These are phyloP conservation scores for Globisporangium viniferum DNA, from an alignment of 352 stramenopile genomes.

Conservation along the genomic window DNA sequence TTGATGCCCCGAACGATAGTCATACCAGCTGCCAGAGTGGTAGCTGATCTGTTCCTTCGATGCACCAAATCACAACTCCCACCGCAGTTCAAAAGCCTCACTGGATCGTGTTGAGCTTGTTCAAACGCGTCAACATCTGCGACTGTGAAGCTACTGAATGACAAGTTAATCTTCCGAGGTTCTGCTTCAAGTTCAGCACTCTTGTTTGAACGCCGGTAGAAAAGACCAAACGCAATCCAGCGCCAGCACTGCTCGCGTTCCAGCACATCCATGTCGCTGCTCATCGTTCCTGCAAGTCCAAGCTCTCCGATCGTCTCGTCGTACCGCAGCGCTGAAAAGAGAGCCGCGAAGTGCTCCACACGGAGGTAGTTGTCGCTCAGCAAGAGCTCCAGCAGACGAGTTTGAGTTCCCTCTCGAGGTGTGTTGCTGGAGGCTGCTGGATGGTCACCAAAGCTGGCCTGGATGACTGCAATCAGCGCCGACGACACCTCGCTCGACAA, in stretches of 20 bases:
- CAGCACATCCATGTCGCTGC: not conserved
- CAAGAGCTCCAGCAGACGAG: not conserved
- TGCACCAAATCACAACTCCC: not conserved
- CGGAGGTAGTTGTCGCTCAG: not conserved
- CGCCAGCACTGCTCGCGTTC: constrained; percentile 3
- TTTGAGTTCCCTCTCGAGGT: not conserved
- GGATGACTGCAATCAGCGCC: not conserved
- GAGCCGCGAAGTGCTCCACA: not conserved
- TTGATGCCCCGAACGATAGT: not conserved
- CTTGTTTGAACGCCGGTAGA: not conserved
- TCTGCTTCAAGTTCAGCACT: not conserved
- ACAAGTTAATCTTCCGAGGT: not conserved
- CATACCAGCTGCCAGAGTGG: not conserved
- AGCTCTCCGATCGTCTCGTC: not conserved
- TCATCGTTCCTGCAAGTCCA: not conserved
- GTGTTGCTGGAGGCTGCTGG: not conserved
- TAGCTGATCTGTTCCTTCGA: not conserved
- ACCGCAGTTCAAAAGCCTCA: not conserved
- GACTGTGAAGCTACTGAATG: not conserved
- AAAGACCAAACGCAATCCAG: not conserved
- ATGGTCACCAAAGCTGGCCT: not conserved
- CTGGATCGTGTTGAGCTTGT: not conserved
- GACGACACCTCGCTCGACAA: not conserved
- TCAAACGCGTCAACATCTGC: not conserved
- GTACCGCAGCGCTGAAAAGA: not conserved